Evolutionary conservation across 2,329 filamentous ascomycete genomes (phyloP), one percentile per base, ranked within the genome.

Genomic region (Penicillium sp.): DNA sequence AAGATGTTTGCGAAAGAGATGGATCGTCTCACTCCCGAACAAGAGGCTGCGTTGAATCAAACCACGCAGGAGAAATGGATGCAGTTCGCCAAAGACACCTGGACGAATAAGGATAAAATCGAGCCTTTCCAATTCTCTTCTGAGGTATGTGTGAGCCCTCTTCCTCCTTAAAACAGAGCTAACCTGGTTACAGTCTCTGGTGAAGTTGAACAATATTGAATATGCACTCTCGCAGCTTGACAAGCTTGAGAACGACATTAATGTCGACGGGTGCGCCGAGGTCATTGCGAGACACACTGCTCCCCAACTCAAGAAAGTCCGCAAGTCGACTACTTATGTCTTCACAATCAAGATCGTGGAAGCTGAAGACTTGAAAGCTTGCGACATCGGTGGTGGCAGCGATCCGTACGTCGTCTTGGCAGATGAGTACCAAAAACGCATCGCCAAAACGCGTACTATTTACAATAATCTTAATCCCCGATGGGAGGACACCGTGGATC

Each of bases 281-380:
- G 85, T 96, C 14, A 84, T 99, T 47, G 86, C 87, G 44, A 86
- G 84, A 65, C 81, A 89, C 58, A 85, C 90, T 24, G 90, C 90
- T 8, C 87, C 90, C 1, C 81, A 84, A 49, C 86, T 86, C n/a
- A 83, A 86, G 56, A 81, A 81, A 67, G 81, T 84, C 53, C 86
- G 86, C 64, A 88, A 86, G 65, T 85, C 88, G 40, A 89, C 86
- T 59, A 97, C 95, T 70, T 97, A 96, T 71, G 92, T 97, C 52
- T 99, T 99, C 75, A 97, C 94, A 0, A 92, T 99, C 76, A 99
- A 99, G 77, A 92, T 99, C 55, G 92, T 99, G 24, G 94, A 99
- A 75, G 94, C 91, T 8, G 94, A 99, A 75, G 94, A 99, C 67
- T 81, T 99, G 64, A 97, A 97, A 75, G 91, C 94, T n/a, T 97